These are phyloP conservation scores for Rhodotorula diobovata DNA, from an alignment of 768 basidiomycete species.

Conservation along the genomic window DNA sequence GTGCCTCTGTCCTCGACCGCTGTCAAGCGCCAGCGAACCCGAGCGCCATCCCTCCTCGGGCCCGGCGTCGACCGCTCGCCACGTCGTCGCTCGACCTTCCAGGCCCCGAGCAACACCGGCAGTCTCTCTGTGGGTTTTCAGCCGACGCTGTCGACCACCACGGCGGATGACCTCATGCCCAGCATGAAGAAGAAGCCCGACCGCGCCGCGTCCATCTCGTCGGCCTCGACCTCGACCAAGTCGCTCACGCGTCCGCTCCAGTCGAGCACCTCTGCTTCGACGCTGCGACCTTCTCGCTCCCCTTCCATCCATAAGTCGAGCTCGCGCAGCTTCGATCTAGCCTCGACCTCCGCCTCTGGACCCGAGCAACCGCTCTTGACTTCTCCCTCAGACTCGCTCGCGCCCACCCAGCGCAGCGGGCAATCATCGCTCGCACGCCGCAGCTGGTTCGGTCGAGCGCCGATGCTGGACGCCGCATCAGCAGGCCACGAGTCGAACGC, in stretches of 20 bases:
- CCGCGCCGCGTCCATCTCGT: not conserved
- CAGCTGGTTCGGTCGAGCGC: not conserved
- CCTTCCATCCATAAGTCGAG: not conserved
- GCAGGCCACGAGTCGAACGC: no score
- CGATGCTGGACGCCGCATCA: no score
- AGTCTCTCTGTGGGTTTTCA: not conserved
- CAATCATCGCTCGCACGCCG: not conserved
- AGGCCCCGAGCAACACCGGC: not conserved
- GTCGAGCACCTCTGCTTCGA: not conserved
- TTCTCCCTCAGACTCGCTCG: not conserved
- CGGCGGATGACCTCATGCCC: constrained; percentile 13
- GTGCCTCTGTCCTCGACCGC: not conserved
- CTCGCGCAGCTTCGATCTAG: not conserved
- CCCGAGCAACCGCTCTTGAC: not conserved
- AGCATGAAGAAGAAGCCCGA: constrained; percentile 4
- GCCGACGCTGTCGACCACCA: constrained; percentile 10
- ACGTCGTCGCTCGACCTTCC: not conserved
- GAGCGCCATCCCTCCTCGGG: constrained; percentile 1
- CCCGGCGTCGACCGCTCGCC: not conserved
- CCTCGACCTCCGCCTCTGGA: not conserved
- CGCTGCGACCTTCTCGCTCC: not conserved
- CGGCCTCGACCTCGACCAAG: constrained; percentile 2
- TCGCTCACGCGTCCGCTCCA: not conserved
- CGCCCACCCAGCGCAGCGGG: not conserved
- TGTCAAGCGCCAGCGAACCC: not conserved